Base-by-base conservation (phyloP, 1,139 yeast genomes). In the Citeromyces hawaiiensis region DNA sequence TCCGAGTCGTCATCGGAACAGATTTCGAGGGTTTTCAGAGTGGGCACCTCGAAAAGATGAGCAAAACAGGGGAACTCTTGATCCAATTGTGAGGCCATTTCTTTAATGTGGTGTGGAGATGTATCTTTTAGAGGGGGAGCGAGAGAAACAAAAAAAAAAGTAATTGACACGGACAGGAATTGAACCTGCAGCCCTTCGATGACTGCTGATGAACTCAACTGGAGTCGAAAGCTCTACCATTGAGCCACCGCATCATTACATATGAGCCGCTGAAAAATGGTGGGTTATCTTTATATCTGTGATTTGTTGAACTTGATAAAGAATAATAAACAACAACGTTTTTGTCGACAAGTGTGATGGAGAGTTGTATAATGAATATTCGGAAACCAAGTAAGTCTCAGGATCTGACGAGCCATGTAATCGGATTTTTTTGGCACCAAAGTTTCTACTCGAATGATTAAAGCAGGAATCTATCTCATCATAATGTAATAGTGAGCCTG, bases 161-260 rank as follows among this genome's bases (percentile, higher is more conserved):
- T 30, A 30, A 30, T 18, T 72, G 77, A 71, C 70, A 70, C 78
- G 74, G 78, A 72, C 80, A 72, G 80, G 80, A 73, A 71, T 74
- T 68, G 80, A 74, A 74, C 80, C 79, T 72, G 79, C 79, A 72
- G 70, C 79, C 79, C 70, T 71, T 71, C 72, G 79, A 72, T 71
- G 62, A 61, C 69, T 62, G 34, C 63, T 55, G 53, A 36, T 31
- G 25, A 35, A 39, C 39, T 47, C 50, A 61, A 61, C 71, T 78
- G 86, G 86, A 80, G 78, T 79, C 87, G 77, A 77, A 77, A 76
- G 85, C 86, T 78, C 87, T 78, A 76, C 87, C 87, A 78, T 79
- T 78, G 87, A 79, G 87, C 86, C 85, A 78, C 83, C 80, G 83
- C 86, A 76, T 76, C 85, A 60, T 19, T 27, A 21, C 29, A 19